Base-by-base conservation (phyloP, 306 rosid genomes). In the Acacia melanoxylon region DNA sequence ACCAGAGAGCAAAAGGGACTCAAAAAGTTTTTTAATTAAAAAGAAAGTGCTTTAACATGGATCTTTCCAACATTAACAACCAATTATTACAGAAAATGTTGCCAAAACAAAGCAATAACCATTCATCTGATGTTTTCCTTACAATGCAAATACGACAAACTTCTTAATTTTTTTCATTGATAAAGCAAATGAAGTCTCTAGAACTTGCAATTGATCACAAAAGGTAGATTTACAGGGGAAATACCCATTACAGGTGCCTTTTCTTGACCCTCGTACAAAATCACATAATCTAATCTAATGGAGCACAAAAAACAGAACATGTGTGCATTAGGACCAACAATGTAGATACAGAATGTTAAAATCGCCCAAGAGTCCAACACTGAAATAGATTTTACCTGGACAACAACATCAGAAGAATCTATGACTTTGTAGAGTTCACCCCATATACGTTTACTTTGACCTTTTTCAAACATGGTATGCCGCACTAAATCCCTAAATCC, bases 401-500 rank as follows among this genome's bases (percentile, higher is more conserved):
- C 96, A 84, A 95, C 98, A 85, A 95, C 99, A 88, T 93, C 98
- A 0, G 99, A 95, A 69, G 98, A 95, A 86, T 95, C 99, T n/a
- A 95, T 89, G 33, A 95, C 99, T 90, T 95, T 93, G 92, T 95
- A 95, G 51, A 95, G 98, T 85, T 95, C 98, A 14, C 98, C 98
- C 99, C 99, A 95, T 68, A 95, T 95, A 46, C 96, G 98, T 86
- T 95, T 95, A 88, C 99, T 95, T 82, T 95, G 99, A 79, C 99
- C 99, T 87, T 95, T 95, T 37, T 95, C 99, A 79, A 95, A 95
- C 99, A 95, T 95, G 35, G 77, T 92, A 86, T 95, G 99, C 44
- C 99, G 91, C 77, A 91, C 98, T 65, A 95, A 87, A 85, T 91
- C 98, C 84, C 97, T 89, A 80, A 93, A 83, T 69, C 94, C 98